A percentile compares a stretch with the other conserved stretches of the same genome.
Evolutionary conservation across 805 yeast species (phyloP).

Genomic region (Candida hungchunana): DNA sequence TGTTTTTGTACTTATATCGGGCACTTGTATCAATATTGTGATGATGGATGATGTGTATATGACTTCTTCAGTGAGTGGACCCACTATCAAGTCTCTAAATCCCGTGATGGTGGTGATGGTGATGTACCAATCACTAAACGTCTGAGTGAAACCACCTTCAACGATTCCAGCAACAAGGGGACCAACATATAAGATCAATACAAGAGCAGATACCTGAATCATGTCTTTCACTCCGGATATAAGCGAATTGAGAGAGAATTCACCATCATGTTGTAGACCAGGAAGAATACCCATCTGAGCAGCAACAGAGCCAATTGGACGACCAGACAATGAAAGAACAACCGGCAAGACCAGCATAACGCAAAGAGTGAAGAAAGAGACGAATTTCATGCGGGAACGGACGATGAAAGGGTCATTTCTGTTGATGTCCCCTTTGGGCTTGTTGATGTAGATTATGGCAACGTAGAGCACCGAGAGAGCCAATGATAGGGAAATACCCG

Average conservation of each 20-base stretch:
- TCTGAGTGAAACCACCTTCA: conserved; percentile 9
- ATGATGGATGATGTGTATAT: conserved; percentile 53
- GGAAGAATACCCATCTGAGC: conserved; percentile 34
- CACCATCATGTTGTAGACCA: conserved; percentile 24
- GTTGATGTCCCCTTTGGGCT: conserved; percentile 14
- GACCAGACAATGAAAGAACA: conserved; percentile 9
- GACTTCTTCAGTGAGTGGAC: conserved; percentile 77
- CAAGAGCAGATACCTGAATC: conserved; percentile 25
- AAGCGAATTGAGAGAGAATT: conserved; percentile 4
- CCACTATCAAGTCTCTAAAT: conserved; percentile 56
- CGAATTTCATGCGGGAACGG: conserved; percentile 35
- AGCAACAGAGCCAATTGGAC: conserved; percentile 8
- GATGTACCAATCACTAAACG: background rate
- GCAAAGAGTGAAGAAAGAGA: conserved; percentile 20
- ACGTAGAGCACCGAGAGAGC: conserved; percentile 45
- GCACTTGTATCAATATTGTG: conserved; percentile 28
- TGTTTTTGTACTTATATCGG: conserved; percentile 11
- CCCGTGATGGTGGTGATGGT: conserved; percentile 33
- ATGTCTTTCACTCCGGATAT: conserved; percentile 18
- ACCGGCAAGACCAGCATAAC: conserved; percentile 9
- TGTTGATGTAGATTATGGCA: conserved; percentile 32
- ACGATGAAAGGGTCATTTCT: conserved; percentile 44
- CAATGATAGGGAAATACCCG: conserved; percentile 27
- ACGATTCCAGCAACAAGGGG: conserved; percentile 40
- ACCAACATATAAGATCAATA: conserved; percentile 43